phyloP scores from a whole-genome alignment of 2,329 filamentous ascomycete genomes.

The Lecanicillium sp. region DNA sequence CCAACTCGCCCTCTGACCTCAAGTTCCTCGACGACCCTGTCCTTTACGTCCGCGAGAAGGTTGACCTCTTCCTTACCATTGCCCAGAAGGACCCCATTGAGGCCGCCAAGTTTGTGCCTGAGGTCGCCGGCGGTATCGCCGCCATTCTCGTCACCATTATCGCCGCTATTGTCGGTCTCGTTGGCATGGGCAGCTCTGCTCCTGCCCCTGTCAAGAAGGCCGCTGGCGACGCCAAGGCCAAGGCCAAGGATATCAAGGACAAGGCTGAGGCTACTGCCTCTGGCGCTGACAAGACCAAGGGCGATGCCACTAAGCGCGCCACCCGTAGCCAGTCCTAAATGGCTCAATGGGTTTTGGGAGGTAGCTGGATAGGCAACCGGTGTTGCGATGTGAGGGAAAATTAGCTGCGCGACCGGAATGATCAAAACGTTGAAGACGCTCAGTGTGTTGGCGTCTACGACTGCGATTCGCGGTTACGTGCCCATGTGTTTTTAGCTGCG shows the following conservation, averaged over 20 bases:
- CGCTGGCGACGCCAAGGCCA: conserved; percentile 56
- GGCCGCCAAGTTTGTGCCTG: conserved; percentile 83
- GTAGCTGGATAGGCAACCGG: too few species aligned
- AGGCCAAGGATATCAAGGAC: conserved; percentile 62
- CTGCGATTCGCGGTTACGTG: too few species aligned
- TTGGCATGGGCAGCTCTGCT: conserved; percentile 53
- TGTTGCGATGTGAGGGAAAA: neutral
- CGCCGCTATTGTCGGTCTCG: conserved; percentile 59
- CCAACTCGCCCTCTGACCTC: conserved; percentile 67
- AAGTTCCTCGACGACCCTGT: conserved; percentile 89
- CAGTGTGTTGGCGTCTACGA: too few species aligned
- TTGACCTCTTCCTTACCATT: conserved; percentile 82
- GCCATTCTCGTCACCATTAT: conserved; percentile 63
- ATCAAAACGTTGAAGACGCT: neutral
- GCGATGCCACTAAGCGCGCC: conserved; percentile 56
- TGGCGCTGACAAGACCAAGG: conserved; percentile 68
- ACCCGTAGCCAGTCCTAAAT: conserved; percentile 48
- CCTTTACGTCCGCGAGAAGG: conserved; percentile 81
- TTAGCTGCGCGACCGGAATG: too few species aligned
- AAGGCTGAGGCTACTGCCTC: conserved; percentile 57
- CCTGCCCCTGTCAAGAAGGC: conserved; percentile 68
- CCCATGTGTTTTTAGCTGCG: too few species aligned
- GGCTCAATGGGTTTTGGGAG: conserved; percentile 1
- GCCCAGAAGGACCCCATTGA: conserved; percentile 73
- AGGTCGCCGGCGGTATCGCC: conserved; percentile 75